A percentile compares a stretch with the other conserved stretches of the same genome.
These are phyloP conservation scores for Dicorynia guianensis DNA, from an alignment of 306 rosid genomes.

Conservation along the genomic window DNA sequence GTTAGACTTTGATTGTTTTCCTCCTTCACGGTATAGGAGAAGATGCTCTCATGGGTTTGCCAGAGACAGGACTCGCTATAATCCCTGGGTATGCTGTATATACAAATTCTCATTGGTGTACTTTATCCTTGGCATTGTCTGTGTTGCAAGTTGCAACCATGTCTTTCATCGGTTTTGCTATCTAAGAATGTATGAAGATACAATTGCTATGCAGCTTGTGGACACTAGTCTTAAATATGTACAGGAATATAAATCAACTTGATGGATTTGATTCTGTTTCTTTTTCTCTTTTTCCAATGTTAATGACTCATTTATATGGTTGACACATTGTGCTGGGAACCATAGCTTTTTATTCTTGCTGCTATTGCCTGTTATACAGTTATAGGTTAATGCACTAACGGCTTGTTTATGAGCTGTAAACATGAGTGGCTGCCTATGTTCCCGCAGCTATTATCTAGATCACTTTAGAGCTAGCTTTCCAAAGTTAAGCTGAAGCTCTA, in stretches of 20 bases:
- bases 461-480: background rate
- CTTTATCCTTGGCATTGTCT: background rate
- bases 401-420: conserved; percentile 6
- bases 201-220: conserved; percentile 13
- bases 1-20: conserved; percentile 34
- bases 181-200: conserved; percentile 20
- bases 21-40: conserved; percentile 62
- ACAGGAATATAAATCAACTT: background rate
- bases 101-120: conserved; percentile 32
- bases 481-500: conserved; percentile 16
- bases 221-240: conserved; percentile 4
- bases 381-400: background rate
- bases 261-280: background rate
- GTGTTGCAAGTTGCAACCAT: conserved; percentile 27
- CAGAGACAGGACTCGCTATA: conserved; percentile 98
- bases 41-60: conserved; percentile 79
- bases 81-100: conserved; percentile 83
- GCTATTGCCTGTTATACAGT: background rate
- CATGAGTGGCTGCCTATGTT: conserved; percentile 9
- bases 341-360: background rate
- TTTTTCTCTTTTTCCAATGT: background rate
- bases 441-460: background rate
- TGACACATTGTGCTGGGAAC: background rate
- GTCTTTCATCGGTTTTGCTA: conserved; percentile 13
- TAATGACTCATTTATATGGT: background rate